Base-by-base conservation (phyloP, 2,329 filamentous ascomycete species). In the Cladosporium sp. region DNA sequence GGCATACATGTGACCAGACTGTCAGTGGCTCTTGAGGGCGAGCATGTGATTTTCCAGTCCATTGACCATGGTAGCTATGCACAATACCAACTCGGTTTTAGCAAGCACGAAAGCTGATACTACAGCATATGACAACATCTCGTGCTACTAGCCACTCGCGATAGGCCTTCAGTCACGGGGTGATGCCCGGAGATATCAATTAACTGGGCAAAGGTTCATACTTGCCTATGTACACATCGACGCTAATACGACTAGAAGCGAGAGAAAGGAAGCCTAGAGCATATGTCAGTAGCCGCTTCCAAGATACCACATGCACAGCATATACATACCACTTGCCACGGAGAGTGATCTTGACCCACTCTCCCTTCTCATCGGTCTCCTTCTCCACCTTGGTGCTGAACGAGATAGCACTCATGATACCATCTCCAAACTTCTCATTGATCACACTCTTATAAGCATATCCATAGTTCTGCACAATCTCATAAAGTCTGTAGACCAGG, bases 401-500 rank as follows among this genome's bases (percentile, higher is more conserved):
- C 15, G 86, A 85, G 69, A 97, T 96, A 1, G 92, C 93, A 70
- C 91, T 96, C 93, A 97, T 97, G 70, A 97, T 97, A 1, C 93
- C 93, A 59, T 80, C 78, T 7, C 78, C 78, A 66, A 80, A 80
- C 80, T 97, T 97, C 82, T 97, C 93, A 66, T 97, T 97, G 73
- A 97, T 72, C 4, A 97, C 83, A 0, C 91, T 92, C 81, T 97
- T 97, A 77, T 95, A 97, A 0, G 92, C 90, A 73, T 96, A 95
- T 1, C 93, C 93, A 69, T 97, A 97, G 73, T 96, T 97, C 77
- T 97, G 92, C 61, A 97, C 87, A 70, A 97, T 89, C 80, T 97
- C 93, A 73, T 91, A 97, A 59, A 97, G 73, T 2, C 93, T 81
- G 74, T 97, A 97, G 70, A 97, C 92, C 65, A 95, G 75, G 4